Evolutionary conservation across 768 basidiomycete species (phyloP), one percentile per base, ranked within the genome.

Genomic region (Pisolithus microcarpus): DNA sequence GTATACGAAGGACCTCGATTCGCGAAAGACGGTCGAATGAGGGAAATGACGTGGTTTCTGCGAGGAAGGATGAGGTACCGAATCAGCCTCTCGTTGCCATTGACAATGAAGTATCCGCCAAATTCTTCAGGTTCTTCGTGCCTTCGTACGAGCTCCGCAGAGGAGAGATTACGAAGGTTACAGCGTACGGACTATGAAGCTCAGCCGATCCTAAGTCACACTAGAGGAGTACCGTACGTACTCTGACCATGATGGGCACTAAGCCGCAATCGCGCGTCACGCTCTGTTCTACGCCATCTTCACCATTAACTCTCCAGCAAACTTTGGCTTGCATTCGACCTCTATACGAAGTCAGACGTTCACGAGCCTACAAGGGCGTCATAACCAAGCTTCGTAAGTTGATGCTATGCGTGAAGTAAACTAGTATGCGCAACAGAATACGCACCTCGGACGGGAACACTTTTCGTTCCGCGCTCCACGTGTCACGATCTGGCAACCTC

Each of bases 41-140:
- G 83, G 45, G 93, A 85, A 57, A 94, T 90, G 61, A 91, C 92
- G 72, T 98, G 92, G 65, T 98, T 92, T 48, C 96, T 81, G 24
- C 96, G 86, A 11, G 94, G 95, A 37, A 99, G 79, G 61, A 98
- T 93, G 64, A 98, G 84, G 71, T 93, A 97, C 56, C 96, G 91
- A 58, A 99, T 94, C 55, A 99, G 81, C 71, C 93, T 91, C 71
- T 99, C 96, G 70, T 97, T 98, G 55, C 96, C 96, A 67, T 99
- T 99, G 68, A 99, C 84, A 64, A 99, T 81, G 65, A 99, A 99
- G 71, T 99, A 98, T 26, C 95, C 96, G 48, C 96, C 96, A 62
- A 97, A 97, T 68, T 98, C 96, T 71, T 96, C 92, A 1, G 96
- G 85, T 62, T 99, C 96, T 75, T 99, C 96, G 64, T 95, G 87